Evolutionary conservation across 1,139 yeast genomes (phyloP), one percentile per base, ranked within the genome.

Genomic region (Trichomonascaceae sp.): DNA sequence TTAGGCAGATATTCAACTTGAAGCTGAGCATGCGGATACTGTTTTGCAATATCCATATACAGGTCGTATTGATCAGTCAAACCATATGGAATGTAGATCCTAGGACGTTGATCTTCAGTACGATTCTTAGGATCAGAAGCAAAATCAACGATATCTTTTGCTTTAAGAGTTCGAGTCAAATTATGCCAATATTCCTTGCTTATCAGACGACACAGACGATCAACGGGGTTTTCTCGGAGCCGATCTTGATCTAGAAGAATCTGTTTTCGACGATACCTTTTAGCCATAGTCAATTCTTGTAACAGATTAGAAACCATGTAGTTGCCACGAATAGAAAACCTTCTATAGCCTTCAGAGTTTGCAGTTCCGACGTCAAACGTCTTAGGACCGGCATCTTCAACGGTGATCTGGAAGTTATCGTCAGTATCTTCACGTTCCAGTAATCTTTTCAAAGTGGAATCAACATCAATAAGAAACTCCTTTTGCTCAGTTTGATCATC

Each of bases 341-440:
- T 84, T 47, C 81, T 83, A 69, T 72, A 87, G 1, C 97, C 96
- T 61, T 84, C 81, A 1, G 96, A 87, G 66, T 87, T 87, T 49
- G 84, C 88, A 0, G 96, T 88, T 6, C 96, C 96, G 45, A 90
- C 75, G 60, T 83, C 78, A 59, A 89, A 74, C 15, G 87, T 95
- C 66, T 90, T 90, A n/a, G 97, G 96, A 0, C 97, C 97, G 2
- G 83, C 79, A 68, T 90, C 97, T 65, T 90, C 97, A 53, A 90
- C 85, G 13, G 97, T 90, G 63, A 91, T 91, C 69, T 91, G 97
- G 68, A 73, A 83, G 69, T 91, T 86, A 54, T 78, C 78, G 68
- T 90, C 96, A 2, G 97, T 90, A 67, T 91, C 98, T 68, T 91
- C 97, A 59, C 79, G 82, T 36, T 77, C 79, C 58, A 91, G 74